Evolutionary conservation across 441 rosid genomes (phyloP), one percentile per base, ranked within the genome.

Genomic region (Aleurites moluccanus): DNA sequence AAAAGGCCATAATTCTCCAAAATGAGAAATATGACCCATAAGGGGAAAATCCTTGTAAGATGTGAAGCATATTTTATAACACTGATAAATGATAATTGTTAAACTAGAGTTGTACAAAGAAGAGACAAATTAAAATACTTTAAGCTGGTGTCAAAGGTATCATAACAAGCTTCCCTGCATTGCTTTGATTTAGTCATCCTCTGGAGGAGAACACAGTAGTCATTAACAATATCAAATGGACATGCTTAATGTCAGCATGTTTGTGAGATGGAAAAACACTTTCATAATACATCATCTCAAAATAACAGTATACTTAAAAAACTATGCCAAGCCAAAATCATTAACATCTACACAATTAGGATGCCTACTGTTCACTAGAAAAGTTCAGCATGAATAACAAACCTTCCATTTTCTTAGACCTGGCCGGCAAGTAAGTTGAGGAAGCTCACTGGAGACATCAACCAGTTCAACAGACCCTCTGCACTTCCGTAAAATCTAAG

Each of bases 331-430:
- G 47, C 25, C 25, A 45, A 60, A 44, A 66, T 40, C 23, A 25
- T 67, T 55, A 23, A 38, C 27, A 28, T 57, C 53, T 33, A 45
- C 4, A 20, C 10, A 60, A 28, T 38, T 69, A 65, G 49, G 62
- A 55, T 10, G 61, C 33, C 71, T 77, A 73, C 57, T n/a, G 13
- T 28, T 62, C 64, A 73, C 6, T 20, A 45, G 49, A 53, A 67
- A 60, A 25, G 38, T 59, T 27, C 4, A 47, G 52, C 16, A 77
- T 16, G 47, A 55, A 73, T n/a, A 73, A 80, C 86, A 59, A 72
- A 93, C 98, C 99, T 92, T 96, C 98, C 98, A 96, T 82, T 75
- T 93, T 77, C 64, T 88, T 73, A 91, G 88, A 82, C 98, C 99
- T 52, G 97, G 96, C 73, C 94, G 86, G 57, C 93, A 85, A 75